Conservation (phyloP, 2,329 filamentous ascomycete genomes). For the Botrytis sinoallii region DNA sequence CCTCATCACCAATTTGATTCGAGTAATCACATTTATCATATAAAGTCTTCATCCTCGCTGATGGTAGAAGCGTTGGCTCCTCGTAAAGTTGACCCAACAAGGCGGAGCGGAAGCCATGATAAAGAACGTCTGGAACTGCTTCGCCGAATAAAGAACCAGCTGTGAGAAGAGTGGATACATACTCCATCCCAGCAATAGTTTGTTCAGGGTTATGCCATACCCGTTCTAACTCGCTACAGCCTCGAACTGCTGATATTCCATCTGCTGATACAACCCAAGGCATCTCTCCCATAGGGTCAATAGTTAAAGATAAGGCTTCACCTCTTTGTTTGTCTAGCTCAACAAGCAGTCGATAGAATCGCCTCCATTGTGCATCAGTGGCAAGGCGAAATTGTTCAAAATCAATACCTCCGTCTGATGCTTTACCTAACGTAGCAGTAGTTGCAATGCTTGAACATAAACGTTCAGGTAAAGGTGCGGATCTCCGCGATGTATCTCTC, state of each 20-base stretch:
- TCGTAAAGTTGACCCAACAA: slow-evolving; percentile 72
- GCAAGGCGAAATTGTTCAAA: slow-evolving; percentile 71
- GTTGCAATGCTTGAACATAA: slow-evolving; percentile 70
- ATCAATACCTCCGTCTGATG: slow-evolving; percentile 63
- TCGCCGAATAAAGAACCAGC: slow-evolving; percentile 69
- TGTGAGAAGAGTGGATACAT: slow-evolving; percentile 61
- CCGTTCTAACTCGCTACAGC: slow-evolving; percentile 74
- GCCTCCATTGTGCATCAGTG: slow-evolving; percentile 80
- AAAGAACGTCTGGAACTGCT: slow-evolving; percentile 65
- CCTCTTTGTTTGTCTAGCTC: slow-evolving; percentile 84
- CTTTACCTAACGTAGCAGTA: slow-evolving; percentile 63
- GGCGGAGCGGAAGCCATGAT: slow-evolving; percentile 64
- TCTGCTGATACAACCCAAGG: slow-evolving; percentile 85
- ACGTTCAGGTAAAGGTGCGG: slow-evolving; percentile 66
- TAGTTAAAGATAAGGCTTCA: slow-evolving; percentile 74
- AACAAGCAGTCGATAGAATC: slow-evolving; percentile 80
- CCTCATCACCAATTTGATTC: slow-evolving; percentile 77
- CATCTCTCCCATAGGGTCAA: slow-evolving; percentile 67
- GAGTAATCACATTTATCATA: slow-evolving; percentile 77
- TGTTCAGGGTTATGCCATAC: slow-evolving; percentile 64
- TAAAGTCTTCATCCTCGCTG: slow-evolving; percentile 73
- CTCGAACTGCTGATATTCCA: slow-evolving; percentile 72
- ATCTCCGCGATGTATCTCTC: slow-evolving; percentile 44
- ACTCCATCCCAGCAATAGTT: slow-evolving; percentile 49
- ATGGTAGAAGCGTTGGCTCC: slow-evolving; percentile 65